Evolutionary conservation across 768 basidiomycete genomes (phyloP).

Genomic region (Amanita rimosa): DNA sequence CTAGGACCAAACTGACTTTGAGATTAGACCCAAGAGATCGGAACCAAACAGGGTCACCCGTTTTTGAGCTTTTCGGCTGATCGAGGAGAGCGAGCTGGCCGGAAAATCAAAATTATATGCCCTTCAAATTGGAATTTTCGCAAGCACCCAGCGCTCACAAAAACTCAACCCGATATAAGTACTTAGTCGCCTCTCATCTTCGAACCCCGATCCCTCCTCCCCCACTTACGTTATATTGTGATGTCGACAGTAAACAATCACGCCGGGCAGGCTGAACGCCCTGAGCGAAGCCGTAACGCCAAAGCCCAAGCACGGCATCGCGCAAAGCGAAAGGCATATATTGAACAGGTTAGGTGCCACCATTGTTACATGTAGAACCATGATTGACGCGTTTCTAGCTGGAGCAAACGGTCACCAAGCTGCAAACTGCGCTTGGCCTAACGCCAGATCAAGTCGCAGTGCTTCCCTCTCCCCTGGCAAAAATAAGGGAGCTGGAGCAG

Average conservation of each 20-base stretch:
- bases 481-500: slow-evolving; percentile 75
- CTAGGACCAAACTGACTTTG: slow-evolving; percentile 6
- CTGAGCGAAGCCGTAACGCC: slow-evolving; percentile 80
- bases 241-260: slow-evolving; percentile 52
- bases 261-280: slow-evolving; percentile 49
- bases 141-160: slow-evolving; percentile 22
- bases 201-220: slow-evolving; percentile 42
- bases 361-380: background rate
- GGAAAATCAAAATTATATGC: slow-evolving; percentile 28
- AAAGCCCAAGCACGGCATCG: slow-evolving; percentile 85
- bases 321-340: slow-evolving; percentile 88
- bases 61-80: slow-evolving; percentile 26
- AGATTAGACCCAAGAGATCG: slow-evolving; percentile 14
- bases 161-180: slow-evolving; percentile 29
- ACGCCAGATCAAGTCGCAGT: slow-evolving; percentile 67
- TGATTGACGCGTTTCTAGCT: slow-evolving; percentile 32
- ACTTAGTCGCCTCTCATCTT: slow-evolving; percentile 21
- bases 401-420: slow-evolving; percentile 77
- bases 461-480: slow-evolving; percentile 59
- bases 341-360: slow-evolving; percentile 56
- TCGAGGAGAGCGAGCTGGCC: slow-evolving; percentile 40
- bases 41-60: slow-evolving; percentile 25
- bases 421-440: slow-evolving; percentile 64
- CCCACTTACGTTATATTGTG: slow-evolving; percentile 38
- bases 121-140: slow-evolving; percentile 18